phyloP scores from a whole-genome alignment of 345 rosid species.

The Citrus hindsii region DNA sequence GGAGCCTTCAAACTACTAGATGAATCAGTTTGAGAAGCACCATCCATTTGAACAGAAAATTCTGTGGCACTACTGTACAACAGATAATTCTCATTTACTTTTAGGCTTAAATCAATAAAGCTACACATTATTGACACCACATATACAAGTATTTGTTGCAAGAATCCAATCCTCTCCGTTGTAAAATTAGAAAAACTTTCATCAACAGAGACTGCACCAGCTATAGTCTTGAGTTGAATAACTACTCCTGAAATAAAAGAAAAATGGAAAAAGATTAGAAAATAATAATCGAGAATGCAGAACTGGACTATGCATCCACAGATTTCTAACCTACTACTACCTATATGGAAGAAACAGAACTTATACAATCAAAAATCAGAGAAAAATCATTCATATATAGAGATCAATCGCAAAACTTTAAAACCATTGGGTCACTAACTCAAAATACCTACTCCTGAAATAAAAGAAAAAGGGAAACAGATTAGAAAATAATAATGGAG shows the following conservation, averaged over 20 bases:
- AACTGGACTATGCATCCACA: neutral
- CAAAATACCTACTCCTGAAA: conserved; percentile 50
- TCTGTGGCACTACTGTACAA: conserved; percentile 24
- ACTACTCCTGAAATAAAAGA: conserved; percentile 51
- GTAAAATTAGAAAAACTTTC: conserved; percentile 38
- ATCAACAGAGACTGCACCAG: conserved; percentile 45
- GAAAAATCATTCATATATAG: neutral
- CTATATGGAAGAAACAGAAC: neutral
- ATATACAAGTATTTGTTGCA: conserved; percentile 49
- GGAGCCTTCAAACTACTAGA: conserved; percentile 31
- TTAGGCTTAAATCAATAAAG: conserved; percentile 45
- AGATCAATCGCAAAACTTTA: neutral
- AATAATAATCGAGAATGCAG: neutral
- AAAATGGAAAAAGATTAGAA: neutral
- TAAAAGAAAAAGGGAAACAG: neutral
- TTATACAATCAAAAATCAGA: neutral
- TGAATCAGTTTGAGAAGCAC: conserved; percentile 21
- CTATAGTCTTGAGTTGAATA: conserved; percentile 58
- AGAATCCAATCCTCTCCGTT: conserved; percentile 39
- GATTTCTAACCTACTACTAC: neutral
- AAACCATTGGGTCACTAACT: neutral
- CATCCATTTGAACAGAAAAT: conserved; percentile 20
- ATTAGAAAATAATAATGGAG: neutral
- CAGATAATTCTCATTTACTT: conserved; percentile 32
- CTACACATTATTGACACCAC: conserved; percentile 52